Evolutionary conservation across 805 yeast genomes (phyloP).

Genomic region (Komagataella ulmi): DNA sequence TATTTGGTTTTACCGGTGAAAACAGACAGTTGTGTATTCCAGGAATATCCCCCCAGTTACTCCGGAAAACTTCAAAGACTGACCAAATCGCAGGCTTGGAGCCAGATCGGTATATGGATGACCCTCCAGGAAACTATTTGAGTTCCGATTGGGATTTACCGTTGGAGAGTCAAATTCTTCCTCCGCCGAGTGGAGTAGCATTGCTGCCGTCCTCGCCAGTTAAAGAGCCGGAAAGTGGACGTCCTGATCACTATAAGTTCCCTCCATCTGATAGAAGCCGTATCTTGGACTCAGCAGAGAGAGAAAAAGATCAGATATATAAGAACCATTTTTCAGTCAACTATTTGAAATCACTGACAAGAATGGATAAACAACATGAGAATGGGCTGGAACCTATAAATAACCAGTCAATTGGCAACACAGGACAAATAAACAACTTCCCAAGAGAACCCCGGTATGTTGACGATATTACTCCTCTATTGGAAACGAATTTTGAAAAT

Average conservation of each 20-base stretch:
- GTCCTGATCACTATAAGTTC: conserved; percentile 2
- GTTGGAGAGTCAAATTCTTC: not conserved
- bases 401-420: not conserved
- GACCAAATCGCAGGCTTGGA: not conserved
- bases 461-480: not conserved
- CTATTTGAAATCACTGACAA: not conserved
- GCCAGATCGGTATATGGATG: not conserved
- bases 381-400: not conserved
- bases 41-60: conserved; percentile 19
- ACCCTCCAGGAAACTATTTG: conserved; percentile 8
- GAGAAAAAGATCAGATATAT: not conserved
- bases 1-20: conserved; percentile 51
- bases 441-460: not conserved
- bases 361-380: not conserved
- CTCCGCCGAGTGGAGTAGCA: not conserved
- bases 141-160: conserved; percentile 7
- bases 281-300: not conserved
- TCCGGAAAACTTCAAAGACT: not conserved
- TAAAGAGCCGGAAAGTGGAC: conserved; percentile 1
- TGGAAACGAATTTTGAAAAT: not conserved
- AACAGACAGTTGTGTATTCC: conserved; percentile 45
- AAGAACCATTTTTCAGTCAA: not conserved
- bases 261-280: not conserved
- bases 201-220: not conserved
- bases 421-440: not conserved